Conservation (phyloP, 495 filamentous ascomycete genomes). For the Hyaloscypha hepaticicola region DNA sequence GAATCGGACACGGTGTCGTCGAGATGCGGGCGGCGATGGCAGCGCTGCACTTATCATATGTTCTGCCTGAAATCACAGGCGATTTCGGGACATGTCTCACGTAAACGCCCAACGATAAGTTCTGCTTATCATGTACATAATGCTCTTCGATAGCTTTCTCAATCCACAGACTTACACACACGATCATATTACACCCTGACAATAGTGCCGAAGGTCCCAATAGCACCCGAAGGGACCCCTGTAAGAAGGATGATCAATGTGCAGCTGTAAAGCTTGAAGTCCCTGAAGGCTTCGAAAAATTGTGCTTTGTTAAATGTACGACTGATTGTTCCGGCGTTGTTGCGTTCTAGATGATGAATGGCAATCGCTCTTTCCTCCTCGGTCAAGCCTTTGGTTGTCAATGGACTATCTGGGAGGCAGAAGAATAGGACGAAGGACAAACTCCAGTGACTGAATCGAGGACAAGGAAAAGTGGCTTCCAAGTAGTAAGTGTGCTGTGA, state of each 20-base stretch:
- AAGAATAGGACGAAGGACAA: slow-evolving; percentile 57
- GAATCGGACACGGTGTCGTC: no score
- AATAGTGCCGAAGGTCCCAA: slow-evolving; percentile 57
- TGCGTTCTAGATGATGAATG: slow-evolving; percentile 55
- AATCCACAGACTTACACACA: no score
- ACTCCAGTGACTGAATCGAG: slow-evolving; percentile 52
- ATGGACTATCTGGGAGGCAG: slow-evolving; percentile 60
- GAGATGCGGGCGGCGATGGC: no score
- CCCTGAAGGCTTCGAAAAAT: slow-evolving; percentile 51
- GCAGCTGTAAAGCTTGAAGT: slow-evolving; percentile 58
- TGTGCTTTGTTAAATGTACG: slow-evolving; percentile 57
- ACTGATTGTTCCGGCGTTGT: slow-evolving; percentile 64
- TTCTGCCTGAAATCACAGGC: no score
- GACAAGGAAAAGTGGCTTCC: slow-evolving; percentile 51
- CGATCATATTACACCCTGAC: no score
- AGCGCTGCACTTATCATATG: no score
- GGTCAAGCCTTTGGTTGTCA: slow-evolving; percentile 56
- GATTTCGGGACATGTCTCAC: no score
- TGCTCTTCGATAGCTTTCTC: no score
- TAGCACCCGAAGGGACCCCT: slow-evolving; percentile 51
- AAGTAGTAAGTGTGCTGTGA: slow-evolving; percentile 40
- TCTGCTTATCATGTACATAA: no score
- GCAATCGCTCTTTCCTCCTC: slow-evolving; percentile 55
- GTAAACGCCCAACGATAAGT: no score
- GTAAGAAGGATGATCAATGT: slow-evolving; percentile 49